phyloP scores from a whole-genome alignment of 352 stramenopile genomes.

The Globisporangium recalcitrans region DNA sequence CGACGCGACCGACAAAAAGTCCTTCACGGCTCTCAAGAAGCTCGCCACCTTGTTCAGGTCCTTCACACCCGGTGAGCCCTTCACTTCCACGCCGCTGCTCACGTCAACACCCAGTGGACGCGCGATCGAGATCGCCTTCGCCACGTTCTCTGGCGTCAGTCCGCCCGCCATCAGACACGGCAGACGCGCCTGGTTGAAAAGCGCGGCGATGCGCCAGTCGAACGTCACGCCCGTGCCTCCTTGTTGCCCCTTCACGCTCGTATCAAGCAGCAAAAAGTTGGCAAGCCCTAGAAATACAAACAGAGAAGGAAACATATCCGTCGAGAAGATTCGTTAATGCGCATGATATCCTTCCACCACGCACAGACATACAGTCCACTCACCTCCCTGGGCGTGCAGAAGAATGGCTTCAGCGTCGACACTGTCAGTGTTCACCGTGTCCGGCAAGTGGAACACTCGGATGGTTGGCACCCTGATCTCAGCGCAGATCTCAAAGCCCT shows the following conservation, averaged over 20 bases:
- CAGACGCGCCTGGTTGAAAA: constrained; percentile 86
- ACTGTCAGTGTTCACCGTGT: constrained; percentile 62
- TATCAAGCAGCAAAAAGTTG: constrained; percentile 94
- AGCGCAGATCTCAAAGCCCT: constrained; percentile 87
- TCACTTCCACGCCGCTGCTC: constrained; percentile 92
- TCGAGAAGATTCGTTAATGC: background rate
- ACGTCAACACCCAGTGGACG: constrained; percentile 94
- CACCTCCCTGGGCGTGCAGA: constrained; percentile 46
- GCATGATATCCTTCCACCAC: background rate
- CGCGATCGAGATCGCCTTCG: constrained; percentile 76
- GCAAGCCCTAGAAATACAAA: constrained; percentile 34
- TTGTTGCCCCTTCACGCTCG: constrained; percentile 91
- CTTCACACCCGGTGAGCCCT: constrained; percentile 60
- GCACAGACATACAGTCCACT: background rate
- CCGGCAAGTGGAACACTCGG: constrained; percentile 91
- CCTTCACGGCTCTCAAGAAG: constrained; percentile 64
- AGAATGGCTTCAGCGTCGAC: constrained; percentile 74
- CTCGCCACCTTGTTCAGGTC: constrained; percentile 47
- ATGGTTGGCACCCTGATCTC: constrained; percentile 89
- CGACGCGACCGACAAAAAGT: constrained; percentile 45
- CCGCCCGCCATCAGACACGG: constrained; percentile 96
- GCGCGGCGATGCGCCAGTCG: constrained; percentile 93
- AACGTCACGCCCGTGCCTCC: constrained; percentile 93
- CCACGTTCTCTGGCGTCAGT: constrained; percentile 92
- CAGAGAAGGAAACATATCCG: background rate